Evolutionary conservation across 2,329 filamentous ascomycete species (phyloP).

Genomic region (Fusarium sp.): DNA sequence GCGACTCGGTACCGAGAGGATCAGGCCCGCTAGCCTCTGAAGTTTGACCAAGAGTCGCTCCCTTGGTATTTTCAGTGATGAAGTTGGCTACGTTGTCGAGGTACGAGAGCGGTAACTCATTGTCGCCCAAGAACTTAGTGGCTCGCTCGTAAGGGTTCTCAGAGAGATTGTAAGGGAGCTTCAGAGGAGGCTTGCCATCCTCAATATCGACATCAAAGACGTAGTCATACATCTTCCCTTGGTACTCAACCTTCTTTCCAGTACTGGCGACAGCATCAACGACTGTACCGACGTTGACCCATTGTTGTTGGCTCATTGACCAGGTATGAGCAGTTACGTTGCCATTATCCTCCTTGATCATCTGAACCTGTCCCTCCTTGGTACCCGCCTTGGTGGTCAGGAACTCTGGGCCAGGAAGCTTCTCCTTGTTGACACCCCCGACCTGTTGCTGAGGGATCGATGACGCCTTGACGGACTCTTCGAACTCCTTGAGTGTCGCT

Average conservation of each 20-base stretch:
- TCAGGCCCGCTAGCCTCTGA: constrained; percentile 68
- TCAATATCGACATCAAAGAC: constrained; percentile 98
- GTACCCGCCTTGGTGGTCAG: constrained; percentile 83
- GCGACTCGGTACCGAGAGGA: constrained; percentile 80
- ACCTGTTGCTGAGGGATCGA: constrained; percentile 89
- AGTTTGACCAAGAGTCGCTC: constrained; percentile 79
- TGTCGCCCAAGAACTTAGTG: constrained; percentile 88
- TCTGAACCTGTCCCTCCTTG: constrained; percentile 96
- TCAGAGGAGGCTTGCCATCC: constrained; percentile 90
- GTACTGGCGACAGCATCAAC: constrained; percentile 89
- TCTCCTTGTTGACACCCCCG: constrained; percentile 88
- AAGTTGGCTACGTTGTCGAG: constrained; percentile 94
- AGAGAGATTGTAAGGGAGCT: constrained; percentile 92
- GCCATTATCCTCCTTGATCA: constrained; percentile 86
- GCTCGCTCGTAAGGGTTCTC: constrained; percentile 94
- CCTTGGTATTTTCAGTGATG: constrained; percentile 89
- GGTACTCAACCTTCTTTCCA: constrained; percentile 79
- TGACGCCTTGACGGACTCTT: constrained; percentile 83
- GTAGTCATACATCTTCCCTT: constrained; percentile 92
- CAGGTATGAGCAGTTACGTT: constrained; percentile 89
- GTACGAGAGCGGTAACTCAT: constrained; percentile 88
- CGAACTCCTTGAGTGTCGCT: constrained; percentile 77
- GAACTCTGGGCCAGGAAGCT: constrained; percentile 89
- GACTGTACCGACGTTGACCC: constrained; percentile 93
- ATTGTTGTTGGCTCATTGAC: constrained; percentile 78